Percentiles rank a stretch among this genome's conserved stretches.
These are phyloP conservation scores for Candida cerambycidarum DNA, from an alignment of 805 yeast genomes.

Conservation along the genomic window DNA sequence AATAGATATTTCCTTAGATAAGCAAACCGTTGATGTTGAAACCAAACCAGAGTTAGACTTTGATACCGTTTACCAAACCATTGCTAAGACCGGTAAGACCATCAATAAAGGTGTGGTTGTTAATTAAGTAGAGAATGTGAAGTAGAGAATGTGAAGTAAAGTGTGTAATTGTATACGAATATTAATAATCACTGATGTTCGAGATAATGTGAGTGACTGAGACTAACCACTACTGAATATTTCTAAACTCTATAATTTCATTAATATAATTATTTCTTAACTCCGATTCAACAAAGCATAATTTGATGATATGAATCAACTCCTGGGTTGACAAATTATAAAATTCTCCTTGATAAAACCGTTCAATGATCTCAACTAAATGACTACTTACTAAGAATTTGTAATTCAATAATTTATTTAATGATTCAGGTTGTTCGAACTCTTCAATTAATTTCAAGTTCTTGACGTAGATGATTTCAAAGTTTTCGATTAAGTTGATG, in stretches of 20 bases:
- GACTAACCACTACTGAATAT: conserved; percentile 10
- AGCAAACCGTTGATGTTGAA: conserved; percentile 78
- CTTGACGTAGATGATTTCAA: conserved; percentile 23
- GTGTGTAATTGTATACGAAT: too few species aligned
- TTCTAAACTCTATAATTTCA: conserved; percentile 48
- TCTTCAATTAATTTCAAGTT: conserved; percentile 19
- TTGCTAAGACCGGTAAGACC: conserved; percentile 88
- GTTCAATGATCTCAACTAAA: conserved; percentile 46
- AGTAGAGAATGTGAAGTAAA: too few species aligned
- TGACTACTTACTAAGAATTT: conserved; percentile 35
- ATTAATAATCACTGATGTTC: too few species aligned
- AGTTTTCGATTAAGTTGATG: conserved; percentile 25
- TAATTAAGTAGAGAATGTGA: too few species aligned
- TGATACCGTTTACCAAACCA: conserved; percentile 77
- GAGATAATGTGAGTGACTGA: too few species aligned
- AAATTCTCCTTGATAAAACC: conserved; percentile 52
- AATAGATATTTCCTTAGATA: conserved; percentile 71
- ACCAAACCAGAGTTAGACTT: conserved; percentile 55
- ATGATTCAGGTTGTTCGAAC: conserved; percentile 20
- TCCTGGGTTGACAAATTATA: conserved; percentile 51
- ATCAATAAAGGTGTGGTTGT: conserved; percentile 39
- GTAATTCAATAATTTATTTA: conserved; percentile 30
- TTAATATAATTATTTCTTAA: conserved; percentile 42
- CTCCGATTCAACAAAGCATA: conserved; percentile 48
- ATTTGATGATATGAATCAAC: conserved; percentile 38